These are phyloP conservation scores for Tetraselmis chui DNA, from an alignment of 139 green algal species.

Conservation along the genomic window DNA sequence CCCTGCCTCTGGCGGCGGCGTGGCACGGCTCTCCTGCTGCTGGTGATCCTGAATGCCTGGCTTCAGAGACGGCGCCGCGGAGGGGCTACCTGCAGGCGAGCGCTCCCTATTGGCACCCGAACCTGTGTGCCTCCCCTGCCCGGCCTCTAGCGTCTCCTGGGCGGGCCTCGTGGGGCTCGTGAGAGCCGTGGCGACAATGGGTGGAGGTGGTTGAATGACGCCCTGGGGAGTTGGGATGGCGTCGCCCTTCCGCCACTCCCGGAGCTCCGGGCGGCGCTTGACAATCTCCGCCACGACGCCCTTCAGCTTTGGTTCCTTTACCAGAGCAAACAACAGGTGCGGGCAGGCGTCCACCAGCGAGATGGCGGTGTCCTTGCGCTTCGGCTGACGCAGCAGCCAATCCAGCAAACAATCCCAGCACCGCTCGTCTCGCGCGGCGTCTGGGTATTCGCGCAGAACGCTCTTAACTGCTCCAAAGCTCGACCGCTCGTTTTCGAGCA, in stretches of 20 bases:
- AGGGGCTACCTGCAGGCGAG: background rate
- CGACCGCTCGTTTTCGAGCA: background rate
- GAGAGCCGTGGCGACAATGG: background rate
- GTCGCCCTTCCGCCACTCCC: background rate
- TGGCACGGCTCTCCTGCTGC: background rate
- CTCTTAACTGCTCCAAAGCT: background rate
- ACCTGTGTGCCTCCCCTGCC: background rate
- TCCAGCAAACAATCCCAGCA: background rate
- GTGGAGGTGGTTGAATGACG: background rate
- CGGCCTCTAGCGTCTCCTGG: background rate
- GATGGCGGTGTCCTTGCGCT: background rate
- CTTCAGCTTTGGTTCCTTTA: slow-evolving; percentile 1
- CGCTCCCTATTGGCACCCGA: background rate
- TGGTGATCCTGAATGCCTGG: background rate
- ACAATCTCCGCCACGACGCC: background rate
- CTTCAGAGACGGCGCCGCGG: background rate
- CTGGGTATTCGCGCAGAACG: background rate
- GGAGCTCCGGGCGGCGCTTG: background rate
- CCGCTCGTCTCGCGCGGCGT: background rate
- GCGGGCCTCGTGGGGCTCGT: background rate
- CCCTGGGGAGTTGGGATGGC: background rate
- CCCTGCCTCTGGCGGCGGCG: background rate
- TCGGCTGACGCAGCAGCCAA: background rate
- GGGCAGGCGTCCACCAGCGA: background rate
- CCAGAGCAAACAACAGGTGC: background rate